Conservation (phyloP, 2,329 filamentous ascomycete genomes). For the Aspergillus fumigatus region DNA sequence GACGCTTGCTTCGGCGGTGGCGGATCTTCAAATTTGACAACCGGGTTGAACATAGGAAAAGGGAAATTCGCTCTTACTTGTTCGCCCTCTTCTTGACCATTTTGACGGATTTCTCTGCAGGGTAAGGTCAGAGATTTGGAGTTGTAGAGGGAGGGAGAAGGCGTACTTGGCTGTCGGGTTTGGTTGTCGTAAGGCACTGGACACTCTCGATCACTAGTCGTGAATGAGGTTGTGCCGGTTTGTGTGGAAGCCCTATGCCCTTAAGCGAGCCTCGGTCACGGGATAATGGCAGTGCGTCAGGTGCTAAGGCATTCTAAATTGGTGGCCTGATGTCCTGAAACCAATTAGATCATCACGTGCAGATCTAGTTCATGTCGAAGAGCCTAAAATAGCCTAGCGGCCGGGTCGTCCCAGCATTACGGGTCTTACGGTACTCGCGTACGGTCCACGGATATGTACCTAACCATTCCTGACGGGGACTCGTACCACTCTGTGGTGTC, state of each 20-base stretch:
- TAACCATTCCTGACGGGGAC: background rate
- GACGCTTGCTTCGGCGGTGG: constrained; percentile 10
- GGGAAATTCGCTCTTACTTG: constrained; percentile 53
- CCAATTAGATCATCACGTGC: constrained; percentile 8
- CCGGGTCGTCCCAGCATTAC: constrained; percentile 14
- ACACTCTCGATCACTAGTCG: constrained; percentile 22
- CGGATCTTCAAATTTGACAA: constrained; percentile 20
- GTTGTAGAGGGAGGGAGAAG: constrained; percentile 19
- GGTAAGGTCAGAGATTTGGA: constrained; percentile 26
- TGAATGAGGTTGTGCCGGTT: constrained; percentile 31
- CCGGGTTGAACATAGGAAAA: constrained; percentile 22
- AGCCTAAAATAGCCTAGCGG: constrained; percentile 15
- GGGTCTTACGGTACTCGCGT: constrained; percentile 17
- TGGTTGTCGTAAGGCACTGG: constrained; percentile 36
- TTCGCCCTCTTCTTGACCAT: constrained; percentile 75
- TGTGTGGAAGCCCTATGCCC: constrained; percentile 38
- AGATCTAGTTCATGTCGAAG: background rate
- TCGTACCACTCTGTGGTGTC: background rate
- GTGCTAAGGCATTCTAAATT: background rate
- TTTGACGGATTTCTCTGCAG: constrained; percentile 49
- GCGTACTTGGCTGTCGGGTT: constrained; percentile 40
- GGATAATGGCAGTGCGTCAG: constrained; percentile 14
- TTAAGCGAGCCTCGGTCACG: constrained; percentile 36
- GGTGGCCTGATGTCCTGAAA: constrained; percentile 13
- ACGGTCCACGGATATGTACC: background rate